A percentile compares a stretch with the other conserved stretches of the same genome.
phyloP scores from a whole-genome alignment of 2,329 filamentous ascomycete genomes.

The Sclerotinia sclerotiorum region DNA sequence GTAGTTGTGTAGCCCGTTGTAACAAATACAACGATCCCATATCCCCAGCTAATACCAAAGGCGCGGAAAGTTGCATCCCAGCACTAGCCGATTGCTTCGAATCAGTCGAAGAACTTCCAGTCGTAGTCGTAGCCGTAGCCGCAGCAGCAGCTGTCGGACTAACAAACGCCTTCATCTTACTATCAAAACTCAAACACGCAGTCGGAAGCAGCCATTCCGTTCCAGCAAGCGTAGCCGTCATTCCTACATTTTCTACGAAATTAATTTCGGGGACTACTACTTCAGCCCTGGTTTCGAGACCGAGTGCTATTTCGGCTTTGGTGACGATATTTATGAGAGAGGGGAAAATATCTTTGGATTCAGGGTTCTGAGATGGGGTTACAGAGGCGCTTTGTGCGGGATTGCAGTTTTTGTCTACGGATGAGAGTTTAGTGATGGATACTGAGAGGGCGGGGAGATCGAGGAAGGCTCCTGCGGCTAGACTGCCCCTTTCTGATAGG shows the following conservation, averaged over 20 bases:
- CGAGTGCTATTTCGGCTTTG: not conserved
- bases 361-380: not conserved
- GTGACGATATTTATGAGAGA: slow-evolving; percentile 20
- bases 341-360: not conserved
- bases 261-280: not conserved
- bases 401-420: slow-evolving; percentile 9
- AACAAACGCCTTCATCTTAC: not conserved
- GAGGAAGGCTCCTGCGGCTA: slow-evolving; percentile 16
- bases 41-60: not conserved
- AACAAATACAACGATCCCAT: not conserved
- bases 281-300: not conserved
- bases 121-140: not conserved
- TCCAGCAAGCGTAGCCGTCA: not conserved
- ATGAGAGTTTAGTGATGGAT: slow-evolving; percentile 7
- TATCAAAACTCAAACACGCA: slow-evolving; percentile 18
- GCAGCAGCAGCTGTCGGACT: not conserved
- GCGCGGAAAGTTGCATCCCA: not conserved
- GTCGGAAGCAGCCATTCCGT: not conserved
- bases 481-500: not conserved
- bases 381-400: not conserved
- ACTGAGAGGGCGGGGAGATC: slow-evolving; percentile 10
- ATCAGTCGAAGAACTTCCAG: not conserved
- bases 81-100: not conserved
- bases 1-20: too few species aligned
- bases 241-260: not conserved